Conservation (phyloP, 768 basidiomycete species). For the Ephemerocybe angulata region DNA sequence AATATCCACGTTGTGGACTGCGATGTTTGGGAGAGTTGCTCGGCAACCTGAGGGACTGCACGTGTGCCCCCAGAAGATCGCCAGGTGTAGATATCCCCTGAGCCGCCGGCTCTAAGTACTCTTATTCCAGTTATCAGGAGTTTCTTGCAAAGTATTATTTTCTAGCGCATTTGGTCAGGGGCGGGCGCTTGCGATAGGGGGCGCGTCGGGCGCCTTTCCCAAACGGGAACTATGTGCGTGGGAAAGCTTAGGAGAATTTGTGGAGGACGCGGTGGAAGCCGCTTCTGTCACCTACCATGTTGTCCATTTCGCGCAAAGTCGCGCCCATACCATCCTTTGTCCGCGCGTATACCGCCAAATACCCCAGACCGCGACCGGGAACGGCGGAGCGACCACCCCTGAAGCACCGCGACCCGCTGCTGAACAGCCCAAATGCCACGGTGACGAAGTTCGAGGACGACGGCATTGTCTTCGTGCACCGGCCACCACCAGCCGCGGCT, state of each 20-base stretch:
- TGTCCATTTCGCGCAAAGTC: slow-evolving; percentile 20
- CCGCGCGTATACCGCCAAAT: slow-evolving; percentile 45
- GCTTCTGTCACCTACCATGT: slow-evolving; percentile 4
- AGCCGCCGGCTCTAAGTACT: too few relatives aligned
- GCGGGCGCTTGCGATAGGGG: not conserved
- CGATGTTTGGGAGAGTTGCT: too few relatives aligned
- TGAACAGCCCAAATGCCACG: slow-evolving; percentile 47
- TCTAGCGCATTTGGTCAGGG: not conserved
- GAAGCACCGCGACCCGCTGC: slow-evolving; percentile 55
- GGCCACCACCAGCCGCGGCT: slow-evolving; percentile 77
- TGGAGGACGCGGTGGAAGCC: not conserved
- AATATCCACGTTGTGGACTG: too few relatives aligned
- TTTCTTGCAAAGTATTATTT: not conserved
- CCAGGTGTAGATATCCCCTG: too few relatives aligned
- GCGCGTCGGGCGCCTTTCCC: not conserved
- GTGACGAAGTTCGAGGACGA: slow-evolving; percentile 50
- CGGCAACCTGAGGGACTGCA: too few relatives aligned
- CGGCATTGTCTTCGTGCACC: slow-evolving; percentile 74
- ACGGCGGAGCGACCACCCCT: slow-evolving; percentile 53
- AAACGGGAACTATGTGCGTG: slow-evolving; percentile 4
- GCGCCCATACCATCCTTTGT: slow-evolving; percentile 20
- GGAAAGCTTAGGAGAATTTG: slow-evolving; percentile 8
- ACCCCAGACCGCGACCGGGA: slow-evolving; percentile 47
- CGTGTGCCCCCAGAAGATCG: too few relatives aligned
- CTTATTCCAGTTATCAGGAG: too few relatives aligned